These are phyloP conservation scores for Trametes pubescens DNA, from an alignment of 1,284 basidiomycete species.

Conservation along the genomic window DNA sequence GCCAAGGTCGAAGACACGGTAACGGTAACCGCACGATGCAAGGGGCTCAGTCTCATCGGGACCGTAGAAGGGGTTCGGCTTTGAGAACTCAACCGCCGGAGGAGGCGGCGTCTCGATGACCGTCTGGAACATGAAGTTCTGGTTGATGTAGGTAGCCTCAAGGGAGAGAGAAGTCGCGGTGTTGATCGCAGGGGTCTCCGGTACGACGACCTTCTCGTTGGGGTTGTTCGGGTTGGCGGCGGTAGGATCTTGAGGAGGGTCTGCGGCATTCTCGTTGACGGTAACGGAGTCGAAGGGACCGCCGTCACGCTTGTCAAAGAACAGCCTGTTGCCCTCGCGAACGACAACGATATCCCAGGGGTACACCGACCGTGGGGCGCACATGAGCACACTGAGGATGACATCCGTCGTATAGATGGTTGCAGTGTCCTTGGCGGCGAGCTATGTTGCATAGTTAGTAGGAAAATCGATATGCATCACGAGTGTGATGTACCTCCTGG, in stretches of 20 bases:
- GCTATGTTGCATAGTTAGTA: slow-evolving; percentile 49
- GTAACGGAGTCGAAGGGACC: slow-evolving; percentile 98
- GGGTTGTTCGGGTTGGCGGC: slow-evolving; percentile 82
- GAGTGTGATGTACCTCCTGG: slow-evolving; percentile 66
- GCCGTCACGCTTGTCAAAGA: slow-evolving; percentile 98
- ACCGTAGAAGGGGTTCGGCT: slow-evolving; percentile 97
- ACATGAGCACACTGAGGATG: slow-evolving; percentile 97
- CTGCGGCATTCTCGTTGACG: slow-evolving; percentile 98
- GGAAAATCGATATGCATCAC: not conserved
- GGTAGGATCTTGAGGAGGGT: slow-evolving; percentile 90
- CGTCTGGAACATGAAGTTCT: slow-evolving; percentile 98
- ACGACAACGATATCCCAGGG: slow-evolving; percentile 99
- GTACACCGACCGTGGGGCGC: slow-evolving; percentile 93
- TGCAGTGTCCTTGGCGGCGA: slow-evolving; percentile 81
- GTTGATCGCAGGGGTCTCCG: slow-evolving; percentile 86
- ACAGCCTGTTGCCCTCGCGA: slow-evolving; percentile 92
- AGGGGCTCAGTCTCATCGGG: slow-evolving; percentile 94
- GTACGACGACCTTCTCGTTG: slow-evolving; percentile 65
- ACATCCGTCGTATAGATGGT: slow-evolving; percentile 95
- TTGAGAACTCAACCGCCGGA: slow-evolving; percentile 73
- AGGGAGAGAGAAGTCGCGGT: slow-evolving; percentile 93
- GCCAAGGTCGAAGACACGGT: slow-evolving; percentile 95
- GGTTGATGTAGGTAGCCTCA: slow-evolving; percentile 99
- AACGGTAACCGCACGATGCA: slow-evolving; percentile 96
- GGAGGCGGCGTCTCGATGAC: slow-evolving; percentile 80